Base-by-base conservation (phyloP, 768 basidiomycete genomes). In the Russula dissimulans region DNA sequence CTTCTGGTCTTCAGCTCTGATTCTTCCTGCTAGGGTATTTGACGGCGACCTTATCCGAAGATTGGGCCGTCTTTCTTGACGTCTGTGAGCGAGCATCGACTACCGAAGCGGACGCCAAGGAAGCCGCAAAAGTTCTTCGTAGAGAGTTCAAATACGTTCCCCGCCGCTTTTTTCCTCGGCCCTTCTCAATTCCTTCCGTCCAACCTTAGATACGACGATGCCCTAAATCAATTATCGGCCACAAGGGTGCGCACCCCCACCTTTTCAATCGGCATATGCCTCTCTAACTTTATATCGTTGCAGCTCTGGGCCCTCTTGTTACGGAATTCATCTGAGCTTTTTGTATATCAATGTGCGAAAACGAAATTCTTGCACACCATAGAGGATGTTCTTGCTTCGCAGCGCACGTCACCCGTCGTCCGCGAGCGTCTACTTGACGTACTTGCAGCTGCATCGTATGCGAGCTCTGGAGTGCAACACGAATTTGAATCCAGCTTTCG, bases 251-350 rank as follows among this genome's bases (percentile, higher is more conserved):
- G 63, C 51, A 26, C 45, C 14, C 41, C 5, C 31, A 47, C 42
- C 9, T 44, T 17, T 38, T 22, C 22, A 17, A 1, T n/a, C 14
- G n/a, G 9, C 18, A n/a, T 48, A 29, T 46, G 5, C 48, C 48
- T 32, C 10, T 39, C 22, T 26, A 26, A 26, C 22, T 26, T 26
- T 22, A 59, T 63, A 45, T 52, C 48, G 1, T 54, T 26, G 18
- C 63, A 91, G 88, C 69, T 97, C 7, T 95, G 92, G 93, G 86
- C 91, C 3, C 85, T 95, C 66, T 87, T 95, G 86, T 79, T 95
- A 41, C 83, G 84, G 32, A 94, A 95, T 68, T 85, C 85, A 3
- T 81, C 84, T 0, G 82, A 86, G 10, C 68, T 81, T 14, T 92
- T 94, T 67, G 80, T 90, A 39, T 71, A 78, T 12, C 85, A 89